Evolutionary conservation across 169 alveolate genomes (phyloP).

Genomic region (Theileria sp.): DNA sequence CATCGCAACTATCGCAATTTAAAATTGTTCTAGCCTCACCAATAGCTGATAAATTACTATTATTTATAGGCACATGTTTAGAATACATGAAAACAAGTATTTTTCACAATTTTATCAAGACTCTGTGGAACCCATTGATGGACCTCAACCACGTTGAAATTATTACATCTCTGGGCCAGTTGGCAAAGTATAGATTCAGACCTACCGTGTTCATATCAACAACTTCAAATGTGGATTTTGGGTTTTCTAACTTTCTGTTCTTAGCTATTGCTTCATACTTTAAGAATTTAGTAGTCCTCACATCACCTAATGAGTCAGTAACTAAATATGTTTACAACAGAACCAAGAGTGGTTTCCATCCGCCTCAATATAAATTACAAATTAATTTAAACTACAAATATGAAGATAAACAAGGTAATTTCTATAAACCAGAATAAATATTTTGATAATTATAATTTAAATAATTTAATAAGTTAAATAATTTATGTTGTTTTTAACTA

Average conservation of each 20-base stretch:
- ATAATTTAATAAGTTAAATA: too few relatives aligned
- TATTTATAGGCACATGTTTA: conserved; percentile 50
- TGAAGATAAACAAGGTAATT: neutral
- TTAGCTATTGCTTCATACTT: conserved; percentile 37
- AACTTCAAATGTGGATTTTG: conserved; percentile 27
- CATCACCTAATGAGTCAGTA: conserved; percentile 14
- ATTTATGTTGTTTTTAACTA: neutral
- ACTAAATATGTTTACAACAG: conserved; percentile 1
- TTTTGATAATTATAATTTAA: too few relatives aligned
- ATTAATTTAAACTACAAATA: neutral
- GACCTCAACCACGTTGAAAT: conserved; percentile 28
- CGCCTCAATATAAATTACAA: conserved; percentile 1
- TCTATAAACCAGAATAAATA: neutral
- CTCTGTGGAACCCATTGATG: conserved; percentile 59
- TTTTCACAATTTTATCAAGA: conserved; percentile 34
- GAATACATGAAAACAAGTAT: conserved; percentile 50
- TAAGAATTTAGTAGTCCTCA: conserved; percentile 35
- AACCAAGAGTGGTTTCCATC: neutral
- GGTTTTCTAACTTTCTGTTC: conserved; percentile 54
- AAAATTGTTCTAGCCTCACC: conserved; percentile 61
- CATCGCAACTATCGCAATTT: conserved; percentile 34
- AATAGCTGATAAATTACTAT: conserved; percentile 36
- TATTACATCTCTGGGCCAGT: conserved; percentile 33
- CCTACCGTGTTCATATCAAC: conserved; percentile 64
- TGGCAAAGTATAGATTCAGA: conserved; percentile 25